phyloP scores from a whole-genome alignment of 176 grass and related monocot species.

The Carex parvula region DNA sequence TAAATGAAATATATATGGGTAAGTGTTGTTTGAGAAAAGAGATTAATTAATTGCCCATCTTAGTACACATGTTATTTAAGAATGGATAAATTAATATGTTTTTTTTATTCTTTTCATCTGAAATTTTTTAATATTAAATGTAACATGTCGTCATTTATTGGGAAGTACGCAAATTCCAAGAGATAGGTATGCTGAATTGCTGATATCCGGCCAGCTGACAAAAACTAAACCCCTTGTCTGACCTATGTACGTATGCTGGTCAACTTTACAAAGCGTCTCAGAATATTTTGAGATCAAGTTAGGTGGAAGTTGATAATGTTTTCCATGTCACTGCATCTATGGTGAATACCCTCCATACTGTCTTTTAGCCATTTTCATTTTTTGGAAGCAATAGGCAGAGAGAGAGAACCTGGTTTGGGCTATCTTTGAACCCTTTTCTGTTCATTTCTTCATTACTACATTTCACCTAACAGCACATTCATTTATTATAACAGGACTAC shows the following conservation, averaged over 20 bases:
- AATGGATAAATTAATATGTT: background rate
- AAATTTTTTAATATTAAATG: background rate
- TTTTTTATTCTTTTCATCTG: background rate
- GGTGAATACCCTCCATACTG: background rate
- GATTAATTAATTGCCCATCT: background rate
- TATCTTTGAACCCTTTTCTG: slow-evolving; percentile 1
- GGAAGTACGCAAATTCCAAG: background rate
- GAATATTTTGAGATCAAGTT: slow-evolving; percentile 10
- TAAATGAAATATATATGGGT: background rate
- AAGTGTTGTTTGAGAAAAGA: background rate
- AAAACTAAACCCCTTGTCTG: slow-evolving; percentile 5
- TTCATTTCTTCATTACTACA: slow-evolving; percentile 6
- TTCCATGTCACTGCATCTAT: background rate
- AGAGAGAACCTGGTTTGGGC: background rate
- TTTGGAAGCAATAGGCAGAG: slow-evolving; percentile 5
- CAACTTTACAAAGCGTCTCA: background rate
- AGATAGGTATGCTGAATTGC: background rate
- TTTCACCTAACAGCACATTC: background rate
- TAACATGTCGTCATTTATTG: background rate
- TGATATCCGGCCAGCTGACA: background rate
- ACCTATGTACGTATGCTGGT: background rate
- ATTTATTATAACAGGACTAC: slow-evolving; percentile 1
- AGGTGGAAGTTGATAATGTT: slow-evolving; percentile 4
- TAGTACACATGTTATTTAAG: background rate
- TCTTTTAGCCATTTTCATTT: background rate